Base-by-base conservation (phyloP, 129 eudicot genomes). In the Lonicera japonica region DNA sequence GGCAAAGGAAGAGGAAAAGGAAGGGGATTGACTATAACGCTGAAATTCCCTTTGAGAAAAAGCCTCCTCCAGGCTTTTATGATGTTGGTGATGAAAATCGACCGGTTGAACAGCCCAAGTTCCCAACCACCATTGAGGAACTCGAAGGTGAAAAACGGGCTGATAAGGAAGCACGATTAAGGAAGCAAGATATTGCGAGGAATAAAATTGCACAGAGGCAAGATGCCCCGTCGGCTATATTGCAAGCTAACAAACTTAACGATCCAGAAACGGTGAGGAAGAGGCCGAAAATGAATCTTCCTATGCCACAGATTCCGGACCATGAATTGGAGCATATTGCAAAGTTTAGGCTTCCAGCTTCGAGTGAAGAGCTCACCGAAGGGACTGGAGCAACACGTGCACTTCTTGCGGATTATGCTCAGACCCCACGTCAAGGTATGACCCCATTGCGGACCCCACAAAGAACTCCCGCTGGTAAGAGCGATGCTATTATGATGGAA, bases 401-500 rank as follows among this genome's bases (percentile, higher is more conserved):
- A 25, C 92, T 94, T 23, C 79, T 94, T 47, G 95, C 95, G 52
- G 87, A 80, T 70, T 88, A 94, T 63, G 80, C 89, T 0, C 96
- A 94, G 74, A 94, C 99, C 7, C 99, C 99, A 11, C 79, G 85
- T 13, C 96, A 78, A 58, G 94, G 90, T 59, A 80, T 82, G 87
- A 94, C 99, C 34, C 95, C 99, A 14, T 36, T 82, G 60, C 71
- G 99, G 25, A 94, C 99, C 64, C 96, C 96, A 18, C 99, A 94
- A 56, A 80, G 99, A 79, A 94, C 99, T 15, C 99, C 99, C 21
- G 84, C 95, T 13, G 95, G 92, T 17, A 87, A 83, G 70, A 91
- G 84, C 20, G 99, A 94, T 64, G 95, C 99, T 36, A 85, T 94
- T 17, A 88, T 94, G 99, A 94, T 88, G 99, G 99, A 94, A 50